Base-by-base conservation (phyloP, 2,329 filamentous ascomycete species). In the Hymenoscyphus repandus region DNA sequence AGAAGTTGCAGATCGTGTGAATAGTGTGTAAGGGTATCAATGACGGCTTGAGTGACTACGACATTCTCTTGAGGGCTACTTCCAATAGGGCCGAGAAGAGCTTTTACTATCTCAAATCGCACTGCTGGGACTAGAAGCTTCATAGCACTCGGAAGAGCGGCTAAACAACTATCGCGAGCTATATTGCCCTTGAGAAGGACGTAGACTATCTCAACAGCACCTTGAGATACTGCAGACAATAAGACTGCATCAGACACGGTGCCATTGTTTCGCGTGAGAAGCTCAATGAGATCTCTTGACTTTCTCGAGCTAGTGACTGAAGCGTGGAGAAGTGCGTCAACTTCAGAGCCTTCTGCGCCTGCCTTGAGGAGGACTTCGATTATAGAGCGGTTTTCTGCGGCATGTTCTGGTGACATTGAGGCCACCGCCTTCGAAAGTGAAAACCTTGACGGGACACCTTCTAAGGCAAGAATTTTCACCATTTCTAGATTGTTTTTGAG, bases 1-100 rank as follows among this genome's bases (percentile, higher is more conserved):
- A 80, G 62, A 2, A 82, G 68, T 11, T 71, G 69, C 59, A 75
- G 70, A 48, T 83, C 79, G 0, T 75, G 68, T 0, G 75, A 73
- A 22, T 68, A 72, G 40, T 71, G 67, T 10, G 68, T 65, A 15
- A 82, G 56, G 0, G 71, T 67, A 12, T 66, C 62, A 5, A 72
- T 62, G 22, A 81, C 59, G 3, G 74, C 73, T 6, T 62, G 59
- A 2, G 72, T 70, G 12, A 77, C 67, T 41, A 76, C 69, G 2
- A 66, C n/a, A 11, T 43, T 43, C 22, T 50, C 62, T 0, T 70
- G 65, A 1, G 71, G 74, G 9, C 69, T 67, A 1, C 68, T 68
- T 12, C 72, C 74, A 1, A 75, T 74, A 1, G 73, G 72, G 2
- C 62, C 60, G 1, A 82, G 62, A 1, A 82, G 66, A 47, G 77